Base-by-base conservation (phyloP, 805 yeast genomes). In the Candida arabinofermentans region DNA sequence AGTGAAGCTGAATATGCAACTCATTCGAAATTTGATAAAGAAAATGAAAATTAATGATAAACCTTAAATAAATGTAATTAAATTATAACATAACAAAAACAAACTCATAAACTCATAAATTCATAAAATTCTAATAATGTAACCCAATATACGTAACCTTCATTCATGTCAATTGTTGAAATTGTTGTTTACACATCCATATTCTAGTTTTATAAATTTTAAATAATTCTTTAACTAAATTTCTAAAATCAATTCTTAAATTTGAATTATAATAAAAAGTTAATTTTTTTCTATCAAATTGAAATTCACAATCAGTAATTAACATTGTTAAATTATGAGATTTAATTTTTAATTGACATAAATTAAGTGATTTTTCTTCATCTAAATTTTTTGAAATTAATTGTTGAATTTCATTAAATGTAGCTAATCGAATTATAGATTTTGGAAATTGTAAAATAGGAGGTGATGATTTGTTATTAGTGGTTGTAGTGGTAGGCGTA, bases 231-330 rank as follows among this genome's bases (percentile, higher is more conserved):
- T 85, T 72, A 8, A 84, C 89, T 58, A 85, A 71, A 49, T 83
- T 89, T 47, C 93, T 68, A 59, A 84, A 84, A 60, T 86, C 95
- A 42, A 86, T 82, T 48, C 95, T 69, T 49, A 77, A 75, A 39
- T 69, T 68, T 40, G 82, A 77, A 24, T 57, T 65, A 60, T 83
- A 83, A 64, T 84, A 86, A 58, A 86, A 84, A 12, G 88, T 86
- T 55, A 86, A 74, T 65, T 86, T 86, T 44, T 86, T 74, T 41
- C 90, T 72, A 59, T 86, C 95, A 81, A 86, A 86, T 63, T 86
- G 95, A 63, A 84, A 86, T 64, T 86, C 95, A 2, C 89, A 85
- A 54, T 85, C 93, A 31, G 81, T 71, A 39, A 86, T 74, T 42
- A 64, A 68, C 90, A 86, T 77, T 24, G 53, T 53, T 39, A 77